Evolutionary conservation across 768 basidiomycete species (phyloP).

Genomic region (Lactarius hengduanensis): DNA sequence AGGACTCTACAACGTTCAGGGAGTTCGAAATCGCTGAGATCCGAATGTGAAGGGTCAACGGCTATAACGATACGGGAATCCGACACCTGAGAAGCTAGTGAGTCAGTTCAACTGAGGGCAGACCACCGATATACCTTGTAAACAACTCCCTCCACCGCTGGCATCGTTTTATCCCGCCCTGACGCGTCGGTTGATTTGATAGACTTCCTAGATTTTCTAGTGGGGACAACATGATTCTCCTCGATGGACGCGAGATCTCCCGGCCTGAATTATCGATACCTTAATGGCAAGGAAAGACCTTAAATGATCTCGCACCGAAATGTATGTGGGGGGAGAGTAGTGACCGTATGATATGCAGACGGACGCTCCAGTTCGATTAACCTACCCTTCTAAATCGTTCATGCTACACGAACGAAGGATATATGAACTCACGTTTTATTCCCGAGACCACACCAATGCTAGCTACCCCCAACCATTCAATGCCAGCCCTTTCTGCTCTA

Average conservation of each 20-base stretch:
- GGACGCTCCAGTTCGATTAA: constrained; percentile 86
- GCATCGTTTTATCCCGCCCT: constrained; percentile 25
- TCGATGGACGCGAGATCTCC: constrained; percentile 90
- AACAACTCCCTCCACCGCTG: constrained; percentile 73
- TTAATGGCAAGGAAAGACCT: background rate
- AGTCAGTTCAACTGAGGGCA: background rate
- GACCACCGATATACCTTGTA: constrained; percentile 57
- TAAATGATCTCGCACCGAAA: constrained; percentile 54
- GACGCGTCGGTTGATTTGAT: constrained; percentile 49
- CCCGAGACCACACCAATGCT: constrained; percentile 78
- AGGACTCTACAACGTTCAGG: constrained; percentile 83
- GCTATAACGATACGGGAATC: constrained; percentile 84
- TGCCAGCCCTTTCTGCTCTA: constrained; percentile 88
- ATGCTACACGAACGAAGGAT: background rate
- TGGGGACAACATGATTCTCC: constrained; percentile 50
- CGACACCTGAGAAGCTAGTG: constrained; percentile 54
- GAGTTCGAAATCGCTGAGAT: constrained; percentile 66
- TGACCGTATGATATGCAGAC: constrained; percentile 68
- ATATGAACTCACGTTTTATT: constrained; percentile 71
- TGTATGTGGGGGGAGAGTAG: constrained; percentile 80
- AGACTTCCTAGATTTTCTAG: constrained; percentile 39
- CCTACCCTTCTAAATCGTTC: constrained; percentile 46
- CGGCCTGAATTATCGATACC: constrained; percentile 46
- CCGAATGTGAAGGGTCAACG: constrained; percentile 59
- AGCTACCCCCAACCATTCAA: constrained; percentile 68